Conservation (phyloP, 371 early-diverging fungal genomes). For the Mucor irregularis region DNA sequence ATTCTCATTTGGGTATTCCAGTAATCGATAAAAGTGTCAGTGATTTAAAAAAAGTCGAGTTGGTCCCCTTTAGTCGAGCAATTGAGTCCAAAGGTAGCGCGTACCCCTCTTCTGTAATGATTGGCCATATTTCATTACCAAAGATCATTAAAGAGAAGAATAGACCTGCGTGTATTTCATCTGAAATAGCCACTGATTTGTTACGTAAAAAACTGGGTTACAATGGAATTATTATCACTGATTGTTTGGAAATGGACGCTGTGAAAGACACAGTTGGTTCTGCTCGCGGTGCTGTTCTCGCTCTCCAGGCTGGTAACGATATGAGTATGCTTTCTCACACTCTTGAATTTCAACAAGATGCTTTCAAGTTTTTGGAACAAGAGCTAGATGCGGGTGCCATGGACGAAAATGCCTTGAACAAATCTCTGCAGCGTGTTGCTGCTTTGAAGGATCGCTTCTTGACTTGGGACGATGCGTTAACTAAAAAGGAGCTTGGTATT, state of each 20-base stretch:
- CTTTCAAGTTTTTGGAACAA: slow-evolving; percentile 23
- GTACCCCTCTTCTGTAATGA: slow-evolving; percentile 47
- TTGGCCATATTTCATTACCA: slow-evolving; percentile 49
- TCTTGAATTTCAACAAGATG: slow-evolving; percentile 28
- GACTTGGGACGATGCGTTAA: slow-evolving; percentile 26
- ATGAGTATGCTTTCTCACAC: slow-evolving; percentile 55
- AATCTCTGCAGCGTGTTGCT: slow-evolving; percentile 37
- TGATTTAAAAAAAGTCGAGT: slow-evolving; percentile 38
- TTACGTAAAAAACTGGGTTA: slow-evolving; percentile 37
- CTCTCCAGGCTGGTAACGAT: slow-evolving; percentile 52
- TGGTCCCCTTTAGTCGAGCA: slow-evolving; percentile 40
- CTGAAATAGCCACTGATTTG: slow-evolving; percentile 37
- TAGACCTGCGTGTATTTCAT: slow-evolving; percentile 35
- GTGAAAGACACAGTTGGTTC: slow-evolving; percentile 43
- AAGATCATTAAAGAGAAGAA: slow-evolving; percentile 24
- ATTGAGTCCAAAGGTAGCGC: slow-evolving; percentile 19
- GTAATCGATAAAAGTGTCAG: slow-evolving; percentile 43
- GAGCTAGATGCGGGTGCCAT: slow-evolving; percentile 12
- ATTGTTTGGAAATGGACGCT: slow-evolving; percentile 57
- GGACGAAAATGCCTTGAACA: slow-evolving; percentile 9
- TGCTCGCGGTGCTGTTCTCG: slow-evolving; percentile 34
- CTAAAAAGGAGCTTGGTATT: slow-evolving; percentile 7
- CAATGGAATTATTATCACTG: slow-evolving; percentile 50
- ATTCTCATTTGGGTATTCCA: slow-evolving; percentile 52
- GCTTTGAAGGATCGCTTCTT: slow-evolving; percentile 37